Evolutionary conservation across 495 filamentous ascomycete genomes (phyloP), one percentile per base, ranked within the genome.

Genomic region (Apodospora peruviana): DNA sequence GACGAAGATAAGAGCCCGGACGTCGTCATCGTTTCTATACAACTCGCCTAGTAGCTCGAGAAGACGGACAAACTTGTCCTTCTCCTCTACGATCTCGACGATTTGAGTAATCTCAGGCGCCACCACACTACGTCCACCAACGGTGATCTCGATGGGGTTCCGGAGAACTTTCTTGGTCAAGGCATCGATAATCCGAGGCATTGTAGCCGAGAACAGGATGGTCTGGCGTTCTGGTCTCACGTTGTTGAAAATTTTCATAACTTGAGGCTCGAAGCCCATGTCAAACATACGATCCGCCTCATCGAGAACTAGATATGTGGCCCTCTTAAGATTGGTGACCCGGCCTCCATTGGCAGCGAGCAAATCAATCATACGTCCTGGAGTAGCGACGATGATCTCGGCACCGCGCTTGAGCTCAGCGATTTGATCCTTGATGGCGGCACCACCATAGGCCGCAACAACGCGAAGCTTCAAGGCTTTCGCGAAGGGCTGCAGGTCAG

Each of bases 271-370:
- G 52, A 99, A 97, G 4, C 94, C 94, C 94, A 99, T 96, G 63
- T 99, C 94, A 57, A 96, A 97, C 94, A 99, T 99, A 38, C 94
- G 84, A 59, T 99, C 94, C 17, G 94, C 94, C 65, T 99, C 94
- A 58, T 99, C 94, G 27, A 99, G 78, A 14, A 97, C 93, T 14
- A 95, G 76, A 58, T 96, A 97, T 0, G 89, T 95, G 29, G 95
- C 87, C 29, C 94, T 76, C 41, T 79, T 83, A 18, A 97, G 75
- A 58, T 95, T 97, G 1, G 89, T 95, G 11, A 97, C 91, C 51
- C 94, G 77, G 4, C 93, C 93, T 40, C 83, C 83, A 63, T 99
- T 99, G 19, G 90, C 89, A 19, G 89, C 87, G 12, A 99, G 75
- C 0, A 97, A 75, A 76, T 97, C 93, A 55, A 99, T 95, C 78